Evolutionary conservation across 306 rosid genomes (phyloP), one percentile per base, ranked within the genome.

Genomic region (Trifolium pratense): DNA sequence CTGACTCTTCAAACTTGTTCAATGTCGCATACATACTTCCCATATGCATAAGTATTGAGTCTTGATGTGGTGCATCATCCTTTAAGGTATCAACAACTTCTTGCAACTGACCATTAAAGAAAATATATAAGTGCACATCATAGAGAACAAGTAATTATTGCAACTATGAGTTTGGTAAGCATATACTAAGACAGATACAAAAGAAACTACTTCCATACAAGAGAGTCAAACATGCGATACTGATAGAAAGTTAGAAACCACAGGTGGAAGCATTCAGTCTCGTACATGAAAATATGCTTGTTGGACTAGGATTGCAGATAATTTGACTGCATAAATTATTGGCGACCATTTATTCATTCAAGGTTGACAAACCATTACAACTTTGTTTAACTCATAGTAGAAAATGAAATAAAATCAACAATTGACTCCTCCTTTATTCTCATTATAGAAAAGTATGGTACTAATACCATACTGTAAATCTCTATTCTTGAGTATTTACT

Each of bases 41-140:
- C 97, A 94, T 91, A 82, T 94, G 98, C 87, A 88, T 78, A 29
- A 94, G 91, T 74, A 94, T 87, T 15, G 90, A 84, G 87, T 88
- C 95, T 75, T 89, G 78, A 80, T 71, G 83, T 1, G 85, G 90
- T 60, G 81, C 92, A 52, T 81, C 84, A 76, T 91, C 91, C 82
- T 83, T 83, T 78, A 91, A 84, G 75, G 75, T 76, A 57, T 81
- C 84, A 64, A 94, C 90, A 75, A 94, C 82, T 80, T 83, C 92
- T 73, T 66, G 77, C 91, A 94, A 83, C 97, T 93, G 86, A 71
- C 59, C 88, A 82, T 78, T 36, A 81, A 70, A 59, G 58, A 80
- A 82, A 73, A 77, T 42, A 78, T 40, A 71, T 55, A 36, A 81
- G 59, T 72, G 51, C 53, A 80, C 43, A 71, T 55, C 53, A 52